Evolutionary conservation across 2,329 filamentous ascomycete genomes (phyloP), one percentile per base, ranked within the genome.

Genomic region (Niveomyces coronatus): DNA sequence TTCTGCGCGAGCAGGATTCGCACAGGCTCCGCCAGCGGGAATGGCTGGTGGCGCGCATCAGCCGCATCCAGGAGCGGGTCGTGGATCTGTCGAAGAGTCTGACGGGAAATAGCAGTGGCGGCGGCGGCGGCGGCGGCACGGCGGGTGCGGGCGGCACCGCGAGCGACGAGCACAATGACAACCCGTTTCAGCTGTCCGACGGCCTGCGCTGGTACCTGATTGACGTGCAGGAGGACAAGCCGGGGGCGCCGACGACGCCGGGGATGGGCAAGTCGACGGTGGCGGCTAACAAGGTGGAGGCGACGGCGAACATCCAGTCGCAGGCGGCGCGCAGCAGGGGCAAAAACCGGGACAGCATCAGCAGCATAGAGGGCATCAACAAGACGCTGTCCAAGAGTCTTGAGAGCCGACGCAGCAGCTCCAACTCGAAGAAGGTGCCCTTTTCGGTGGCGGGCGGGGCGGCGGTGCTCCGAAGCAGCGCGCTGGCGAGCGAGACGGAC

Each of bases 161-260:
- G 23, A 68, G 67, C 35, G 71, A 74, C 10, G 78, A 80, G 28
- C 86, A 94, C 47, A 87, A 94, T 45, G 91, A 96, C 47, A 98
- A 98, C 53, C 91, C 91, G 0, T 98, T 98, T 57, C 88, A 95
- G 51, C 71, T 98, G 10, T 94, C 87, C 0, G 91, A 98, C 51
- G 91, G 91, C 3, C 65, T 98, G 33, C 79, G 89, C 23, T 98
- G 91, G 91, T 96, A 95, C 60, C 73, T 98, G 5, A 80, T 98
- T 24, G 89, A 98, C 54, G 91, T 91, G 0, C 72, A 76, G 2
- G 91, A 98, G 60, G 91, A 98, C 60, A 95, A 94, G 53, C 78
- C 86, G 1, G 83, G 83, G 1, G 88, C 87, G 3, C 91, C 91
- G 1, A 81, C 83, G n/a, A 96, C 89, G 0, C 89, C 91, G 0